Evolutionary conservation across 129 eudicot genomes (phyloP).

Genomic region (Dittrichia graveolens): DNA sequence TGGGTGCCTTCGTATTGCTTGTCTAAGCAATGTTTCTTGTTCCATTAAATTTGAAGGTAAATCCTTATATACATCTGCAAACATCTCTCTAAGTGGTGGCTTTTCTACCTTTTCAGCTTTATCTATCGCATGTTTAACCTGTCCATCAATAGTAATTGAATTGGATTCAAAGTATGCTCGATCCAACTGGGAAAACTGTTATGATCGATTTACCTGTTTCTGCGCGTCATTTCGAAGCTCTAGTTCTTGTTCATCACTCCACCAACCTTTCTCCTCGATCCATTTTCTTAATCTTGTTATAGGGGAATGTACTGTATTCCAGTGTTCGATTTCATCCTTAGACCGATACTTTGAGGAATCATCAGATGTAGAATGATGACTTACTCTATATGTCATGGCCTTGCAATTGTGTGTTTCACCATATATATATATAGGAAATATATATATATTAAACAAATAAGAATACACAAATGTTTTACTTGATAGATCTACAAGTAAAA

Average conservation of each 20-base stretch:
- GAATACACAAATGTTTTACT: neutral
- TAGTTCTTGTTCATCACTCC: slow-evolving; percentile 61
- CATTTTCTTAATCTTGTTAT: slow-evolving; percentile 59
- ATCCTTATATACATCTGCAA: slow-evolving; percentile 64
- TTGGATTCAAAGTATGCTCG: too few species aligned
- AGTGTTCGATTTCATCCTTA: slow-evolving; percentile 57
- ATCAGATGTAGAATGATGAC: slow-evolving; percentile 87
- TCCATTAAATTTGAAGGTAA: slow-evolving; percentile 56
- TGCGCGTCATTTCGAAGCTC: slow-evolving; percentile 38
- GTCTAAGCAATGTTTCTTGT: slow-evolving; percentile 64
- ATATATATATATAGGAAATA: neutral
- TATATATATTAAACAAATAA: neutral
- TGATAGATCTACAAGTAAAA: neutral
- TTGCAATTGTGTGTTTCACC: slow-evolving; percentile 23
- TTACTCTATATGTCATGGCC: slow-evolving; percentile 81
- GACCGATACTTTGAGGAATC: slow-evolving; percentile 86
- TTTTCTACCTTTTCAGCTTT: slow-evolving; percentile 63
- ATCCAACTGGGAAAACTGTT: too few species aligned
- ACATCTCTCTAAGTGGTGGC: slow-evolving; percentile 52
- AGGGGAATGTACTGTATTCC: slow-evolving; percentile 55
- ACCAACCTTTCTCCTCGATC: slow-evolving; percentile 77
- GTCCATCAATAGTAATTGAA: slow-evolving; percentile 5
- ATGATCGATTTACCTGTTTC: slow-evolving; percentile 60
- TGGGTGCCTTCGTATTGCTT: slow-evolving; percentile 53
- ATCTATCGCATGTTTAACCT: slow-evolving; percentile 56